These are phyloP conservation scores for Trichopus zeylanicus DNA, from an alignment of 116 monocot genomes.

Conservation along the genomic window DNA sequence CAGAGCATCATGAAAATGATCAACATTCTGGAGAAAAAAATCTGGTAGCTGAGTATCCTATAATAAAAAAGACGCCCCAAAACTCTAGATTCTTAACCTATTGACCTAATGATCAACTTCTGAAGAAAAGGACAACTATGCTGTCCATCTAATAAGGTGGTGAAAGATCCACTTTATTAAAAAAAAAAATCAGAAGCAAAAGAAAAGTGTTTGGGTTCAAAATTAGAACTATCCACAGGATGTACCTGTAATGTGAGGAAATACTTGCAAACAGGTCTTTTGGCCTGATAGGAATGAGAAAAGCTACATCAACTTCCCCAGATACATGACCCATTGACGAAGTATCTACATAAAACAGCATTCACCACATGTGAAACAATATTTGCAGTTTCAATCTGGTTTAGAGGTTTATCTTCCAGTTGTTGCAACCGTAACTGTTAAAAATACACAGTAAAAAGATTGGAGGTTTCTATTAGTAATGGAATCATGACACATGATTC, in stretches of 20 bases:
- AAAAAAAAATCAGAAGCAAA: no score
- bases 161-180: no score
- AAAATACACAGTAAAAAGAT: not conserved
- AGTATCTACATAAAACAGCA: slow-evolving; percentile 42
- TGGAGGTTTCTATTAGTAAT: no score
- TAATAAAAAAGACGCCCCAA: no score
- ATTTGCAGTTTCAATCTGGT: slow-evolving; percentile 6
- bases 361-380: not conserved
- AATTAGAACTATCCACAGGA: not conserved
- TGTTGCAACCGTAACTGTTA: slow-evolving; percentile 40
- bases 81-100: no score
- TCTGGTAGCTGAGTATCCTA: no score
- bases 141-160: no score
- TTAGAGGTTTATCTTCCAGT: slow-evolving; percentile 9
- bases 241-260: slow-evolving; percentile 65
- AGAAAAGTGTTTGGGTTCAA: not conserved
- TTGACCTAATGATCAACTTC: no score
- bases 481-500: no score
- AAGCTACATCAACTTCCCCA: slow-evolving; percentile 46
- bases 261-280: slow-evolving; percentile 65
- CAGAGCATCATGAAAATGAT: no score
- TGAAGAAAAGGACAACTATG: no score
- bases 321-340: slow-evolving; percentile 43
- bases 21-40: no score
- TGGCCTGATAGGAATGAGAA: slow-evolving; percentile 58